A percentile compares a stretch with the other conserved stretches of the same genome.
phyloP scores from a whole-genome alignment of 2,329 filamentous ascomycete genomes.

The Fusarium austroafricanum region DNA sequence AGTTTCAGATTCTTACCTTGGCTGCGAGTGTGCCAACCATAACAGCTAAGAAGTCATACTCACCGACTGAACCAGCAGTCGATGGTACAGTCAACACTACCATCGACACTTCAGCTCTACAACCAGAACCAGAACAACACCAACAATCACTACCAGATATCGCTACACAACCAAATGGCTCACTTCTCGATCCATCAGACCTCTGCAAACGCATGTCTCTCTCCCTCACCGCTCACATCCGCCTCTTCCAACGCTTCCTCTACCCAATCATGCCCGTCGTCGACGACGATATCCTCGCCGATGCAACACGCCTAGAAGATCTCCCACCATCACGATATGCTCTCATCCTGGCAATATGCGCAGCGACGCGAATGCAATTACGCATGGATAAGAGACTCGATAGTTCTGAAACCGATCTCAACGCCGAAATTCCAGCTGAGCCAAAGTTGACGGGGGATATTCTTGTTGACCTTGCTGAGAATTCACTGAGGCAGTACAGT shows the following conservation, averaged over 20 bases:
- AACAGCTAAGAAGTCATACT: no score
- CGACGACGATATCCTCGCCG: slow-evolving; percentile 45
- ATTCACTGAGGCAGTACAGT: slow-evolving; percentile 43
- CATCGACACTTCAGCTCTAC: no score
- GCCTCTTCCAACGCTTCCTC: slow-evolving; percentile 47
- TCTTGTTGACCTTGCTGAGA: slow-evolving; percentile 45
- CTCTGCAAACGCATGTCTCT: slow-evolving; percentile 38
- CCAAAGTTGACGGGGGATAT: slow-evolving; percentile 44
- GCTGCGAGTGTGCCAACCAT: background rate
- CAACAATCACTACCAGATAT: background rate
- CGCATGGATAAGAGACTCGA: slow-evolving; percentile 38
- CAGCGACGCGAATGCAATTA: slow-evolving; percentile 48
- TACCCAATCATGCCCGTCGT: slow-evolving; percentile 51
- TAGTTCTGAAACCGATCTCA: slow-evolving; percentile 18
- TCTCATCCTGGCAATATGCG: slow-evolving; percentile 46
- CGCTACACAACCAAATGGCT: background rate
- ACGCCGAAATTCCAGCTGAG: slow-evolving; percentile 34
- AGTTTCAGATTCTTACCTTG: slow-evolving; percentile 42
- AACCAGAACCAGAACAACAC: no score
- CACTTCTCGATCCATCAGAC: background rate
- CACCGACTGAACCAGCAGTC: no score
- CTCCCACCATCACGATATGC: slow-evolving; percentile 46
- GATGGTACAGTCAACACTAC: no score
- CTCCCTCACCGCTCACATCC: slow-evolving; percentile 45
- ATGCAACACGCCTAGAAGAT: slow-evolving; percentile 42